phyloP scores from a whole-genome alignment of 495 filamentous ascomycete species.

The Amorphotheca resinae region DNA sequence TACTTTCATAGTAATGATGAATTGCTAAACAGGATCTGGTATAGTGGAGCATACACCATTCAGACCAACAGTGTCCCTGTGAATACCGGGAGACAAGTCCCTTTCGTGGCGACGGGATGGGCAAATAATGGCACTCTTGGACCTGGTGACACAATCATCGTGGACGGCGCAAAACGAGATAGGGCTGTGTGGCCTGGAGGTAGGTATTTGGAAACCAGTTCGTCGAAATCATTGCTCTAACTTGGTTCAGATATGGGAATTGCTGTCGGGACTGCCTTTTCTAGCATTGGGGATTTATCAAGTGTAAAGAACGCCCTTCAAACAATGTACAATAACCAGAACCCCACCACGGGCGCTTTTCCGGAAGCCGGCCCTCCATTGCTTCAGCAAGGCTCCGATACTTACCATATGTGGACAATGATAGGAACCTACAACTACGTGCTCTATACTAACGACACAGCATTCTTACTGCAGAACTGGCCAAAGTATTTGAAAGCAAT shows the following conservation, averaged over 20 bases:
- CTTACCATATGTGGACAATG: constrained; percentile 58
- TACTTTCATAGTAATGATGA: constrained; percentile 51
- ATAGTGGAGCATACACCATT: constrained; percentile 49
- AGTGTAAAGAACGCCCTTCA: constrained; percentile 50
- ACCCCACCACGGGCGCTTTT: constrained; percentile 15
- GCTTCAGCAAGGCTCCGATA: constrained; percentile 43
- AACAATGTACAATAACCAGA: constrained; percentile 41
- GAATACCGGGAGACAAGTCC: constrained; percentile 39
- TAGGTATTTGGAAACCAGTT: not conserved
- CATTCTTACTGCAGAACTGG: constrained; percentile 41
- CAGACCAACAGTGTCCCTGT: constrained; percentile 46
- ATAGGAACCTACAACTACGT: constrained; percentile 52
- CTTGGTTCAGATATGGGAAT: constrained; percentile 38
- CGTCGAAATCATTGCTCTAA: not conserved
- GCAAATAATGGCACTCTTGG: constrained; percentile 38
- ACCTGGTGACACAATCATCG: constrained; percentile 29
- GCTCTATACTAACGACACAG: constrained; percentile 44
- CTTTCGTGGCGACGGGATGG: constrained; percentile 38
- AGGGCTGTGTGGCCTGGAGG: constrained; percentile 40
- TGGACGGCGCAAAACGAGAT: constrained; percentile 46
- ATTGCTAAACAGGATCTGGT: constrained; percentile 48
- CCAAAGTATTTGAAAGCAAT: constrained; percentile 39
- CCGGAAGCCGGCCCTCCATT: constrained; percentile 43
- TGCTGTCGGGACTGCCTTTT: constrained; percentile 41
- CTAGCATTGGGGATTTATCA: constrained; percentile 46